Evolutionary conservation across 148 eudicot genomes (phyloP), one percentile per base, ranked within the genome.

Genomic region (Amaranthus cruentus): DNA sequence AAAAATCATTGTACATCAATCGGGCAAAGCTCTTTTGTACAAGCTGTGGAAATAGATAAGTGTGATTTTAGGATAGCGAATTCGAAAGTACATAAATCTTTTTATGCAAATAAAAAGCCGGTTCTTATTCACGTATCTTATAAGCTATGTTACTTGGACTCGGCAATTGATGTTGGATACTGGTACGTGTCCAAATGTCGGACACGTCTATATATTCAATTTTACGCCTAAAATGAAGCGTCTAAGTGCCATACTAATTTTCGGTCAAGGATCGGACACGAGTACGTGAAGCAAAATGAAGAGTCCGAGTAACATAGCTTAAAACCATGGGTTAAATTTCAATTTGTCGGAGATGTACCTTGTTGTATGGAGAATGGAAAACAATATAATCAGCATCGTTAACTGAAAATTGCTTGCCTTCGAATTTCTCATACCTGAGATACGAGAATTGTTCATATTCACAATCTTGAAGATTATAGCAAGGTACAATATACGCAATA

Each of bases 331-430:
- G 38, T 28, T 28, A 28, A 28, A 28, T 63, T 57, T 15, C 6
- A 53, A 4, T 49, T 13, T 14, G 75, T 49, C 12, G 59, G 15
- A 47, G 12, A 75, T 50, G 5, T 82, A 96, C 97, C 99, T 96
- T 96, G 91, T 96, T 92, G 77, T 96, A 96, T 71, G 99, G 99
- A 78, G 97, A 92, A 80, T 96, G 99, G 80, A 96, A 96, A 55
- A 92, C 99, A 62, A 90, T 75, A 78, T 96, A 96, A 61, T 80
- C 90, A n/a, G 91, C 92, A 76, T 92, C 94, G 77, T 62, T 62
- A 64, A 89, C 48, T 55, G 96, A 92, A 82, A 96, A 96, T 73
- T 80, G 82, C 73, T 89, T 88, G 55, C 97, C 97, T 81, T 90
- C 91, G 62, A 87, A 79, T 84, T 90, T 92, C 81, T 92, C 95